Evolutionary conservation across 176 grass and related monocot genomes (phyloP).

Genomic region (Zea mays): DNA sequence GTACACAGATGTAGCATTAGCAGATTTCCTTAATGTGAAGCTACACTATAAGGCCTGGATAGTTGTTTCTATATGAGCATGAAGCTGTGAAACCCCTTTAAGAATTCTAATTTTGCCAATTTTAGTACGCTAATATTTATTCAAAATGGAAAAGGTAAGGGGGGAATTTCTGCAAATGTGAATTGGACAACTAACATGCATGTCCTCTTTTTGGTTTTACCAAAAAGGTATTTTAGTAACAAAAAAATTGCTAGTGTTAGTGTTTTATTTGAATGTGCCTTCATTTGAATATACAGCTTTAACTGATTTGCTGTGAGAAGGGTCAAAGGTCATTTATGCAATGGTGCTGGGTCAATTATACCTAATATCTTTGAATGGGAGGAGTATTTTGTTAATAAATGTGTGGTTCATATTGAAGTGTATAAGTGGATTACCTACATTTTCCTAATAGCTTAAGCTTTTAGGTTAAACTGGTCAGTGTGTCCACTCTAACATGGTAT

Average conservation of each 20-base stretch:
- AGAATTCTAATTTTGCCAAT: neutral
- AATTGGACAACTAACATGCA: conserved; percentile 15
- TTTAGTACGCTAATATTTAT: neutral
- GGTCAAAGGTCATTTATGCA: neutral
- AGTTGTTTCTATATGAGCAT: conserved; percentile 8
- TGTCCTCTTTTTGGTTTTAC: neutral
- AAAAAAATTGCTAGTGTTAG: neutral
- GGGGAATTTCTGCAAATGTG: neutral
- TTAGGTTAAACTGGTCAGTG: no score
- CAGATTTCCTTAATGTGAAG: neutral
- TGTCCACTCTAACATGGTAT: no score
- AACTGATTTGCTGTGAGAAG: neutral
- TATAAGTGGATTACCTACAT: no score
- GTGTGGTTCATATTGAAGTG: neutral
- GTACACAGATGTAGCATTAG: conserved; percentile 15
- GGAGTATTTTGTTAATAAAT: neutral
- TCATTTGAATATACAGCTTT: neutral
- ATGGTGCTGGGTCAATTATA: neutral
- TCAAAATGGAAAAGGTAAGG: conserved; percentile 13
- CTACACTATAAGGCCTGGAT: neutral
- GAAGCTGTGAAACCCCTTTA: neutral
- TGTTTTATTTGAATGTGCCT: neutral
- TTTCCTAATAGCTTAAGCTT: no score
- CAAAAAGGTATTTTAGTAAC: neutral
- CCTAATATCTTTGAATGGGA: neutral